These are phyloP conservation scores for Ceratocystis lukuohia DNA, from an alignment of 2,329 filamentous ascomycete genomes.

Conservation along the genomic window DNA sequence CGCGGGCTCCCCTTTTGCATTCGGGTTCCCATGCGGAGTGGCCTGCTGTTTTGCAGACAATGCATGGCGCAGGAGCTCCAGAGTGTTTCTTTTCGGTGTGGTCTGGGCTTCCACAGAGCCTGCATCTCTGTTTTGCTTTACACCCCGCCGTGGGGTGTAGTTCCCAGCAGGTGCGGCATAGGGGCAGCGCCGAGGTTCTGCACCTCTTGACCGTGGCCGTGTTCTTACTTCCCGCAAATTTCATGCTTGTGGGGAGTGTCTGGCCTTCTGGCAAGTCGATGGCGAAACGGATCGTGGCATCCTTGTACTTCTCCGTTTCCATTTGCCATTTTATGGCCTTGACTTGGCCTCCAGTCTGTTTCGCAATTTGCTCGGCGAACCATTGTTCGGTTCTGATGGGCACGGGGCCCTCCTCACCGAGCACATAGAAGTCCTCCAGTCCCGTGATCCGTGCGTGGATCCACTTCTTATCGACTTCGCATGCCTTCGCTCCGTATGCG, in stretches of 20 bases:
- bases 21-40: too few species aligned
- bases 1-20: too few species aligned
- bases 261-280: not conserved
- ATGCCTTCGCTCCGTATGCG: not conserved
- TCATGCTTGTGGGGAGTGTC: not conserved
- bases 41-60: too few species aligned
- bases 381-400: not conserved
- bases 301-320: not conserved
- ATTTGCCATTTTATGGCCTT: not conserved
- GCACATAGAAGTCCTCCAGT: not conserved
- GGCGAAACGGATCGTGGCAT: not conserved
- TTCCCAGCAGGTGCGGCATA: too few species aligned
- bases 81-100: too few species aligned
- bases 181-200: not conserved
- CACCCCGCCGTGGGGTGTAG: too few species aligned
- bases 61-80: too few species aligned
- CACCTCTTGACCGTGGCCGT: not conserved
- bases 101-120: too few species aligned
- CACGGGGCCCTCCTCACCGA: not conserved
- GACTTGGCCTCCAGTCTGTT: not conserved
- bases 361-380: not conserved
- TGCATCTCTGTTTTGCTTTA: too few species aligned
- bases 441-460: not conserved
- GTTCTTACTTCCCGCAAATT: not conserved
- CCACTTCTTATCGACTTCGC: not conserved